Conservation (phyloP, 2,329 filamentous ascomycete species). For the Exophiala oligosperma region DNA sequence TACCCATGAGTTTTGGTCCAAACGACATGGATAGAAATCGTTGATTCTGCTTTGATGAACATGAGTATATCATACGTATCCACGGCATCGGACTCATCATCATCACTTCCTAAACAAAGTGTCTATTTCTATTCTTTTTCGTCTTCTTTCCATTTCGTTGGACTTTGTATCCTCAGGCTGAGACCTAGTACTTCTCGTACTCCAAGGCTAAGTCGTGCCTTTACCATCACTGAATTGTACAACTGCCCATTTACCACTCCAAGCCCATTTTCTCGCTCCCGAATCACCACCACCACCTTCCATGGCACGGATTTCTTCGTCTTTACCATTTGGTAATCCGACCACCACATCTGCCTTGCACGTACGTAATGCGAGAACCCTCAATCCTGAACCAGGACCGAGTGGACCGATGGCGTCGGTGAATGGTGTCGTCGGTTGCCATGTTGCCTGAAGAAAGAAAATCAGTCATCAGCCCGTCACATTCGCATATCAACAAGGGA, state of each 20-base stretch:
- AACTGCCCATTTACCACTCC: constrained; percentile 97
- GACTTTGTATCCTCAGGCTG: background rate
- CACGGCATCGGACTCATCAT: too few relatives aligned
- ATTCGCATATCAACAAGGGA: background rate
- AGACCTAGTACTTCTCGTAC: background rate
- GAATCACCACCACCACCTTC: constrained; percentile 71
- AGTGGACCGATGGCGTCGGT: constrained; percentile 80
- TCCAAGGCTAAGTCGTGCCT: constrained; percentile 7
- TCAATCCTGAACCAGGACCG: constrained; percentile 73
- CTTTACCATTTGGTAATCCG: constrained; percentile 75
- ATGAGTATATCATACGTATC: too few relatives aligned
- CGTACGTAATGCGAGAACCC: constrained; percentile 82
- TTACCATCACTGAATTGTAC: constrained; percentile 78
- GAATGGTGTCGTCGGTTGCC: constrained; percentile 88
- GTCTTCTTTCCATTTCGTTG: background rate
- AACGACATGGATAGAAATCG: constrained; percentile 41
- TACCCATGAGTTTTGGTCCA: constrained; percentile 57
- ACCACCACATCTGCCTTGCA: constrained; percentile 98
- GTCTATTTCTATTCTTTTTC: too few relatives aligned
- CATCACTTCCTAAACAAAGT: too few relatives aligned
- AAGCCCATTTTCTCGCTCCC: constrained; percentile 81
- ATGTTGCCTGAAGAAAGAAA: constrained; percentile 57
- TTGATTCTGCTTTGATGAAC: too few relatives aligned
- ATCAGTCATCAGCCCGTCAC: constrained; percentile 2
- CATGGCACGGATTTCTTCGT: constrained; percentile 71